phyloP scores from a whole-genome alignment of 2,329 filamentous ascomycete species.

The Aspergillus pseudotamarii region DNA sequence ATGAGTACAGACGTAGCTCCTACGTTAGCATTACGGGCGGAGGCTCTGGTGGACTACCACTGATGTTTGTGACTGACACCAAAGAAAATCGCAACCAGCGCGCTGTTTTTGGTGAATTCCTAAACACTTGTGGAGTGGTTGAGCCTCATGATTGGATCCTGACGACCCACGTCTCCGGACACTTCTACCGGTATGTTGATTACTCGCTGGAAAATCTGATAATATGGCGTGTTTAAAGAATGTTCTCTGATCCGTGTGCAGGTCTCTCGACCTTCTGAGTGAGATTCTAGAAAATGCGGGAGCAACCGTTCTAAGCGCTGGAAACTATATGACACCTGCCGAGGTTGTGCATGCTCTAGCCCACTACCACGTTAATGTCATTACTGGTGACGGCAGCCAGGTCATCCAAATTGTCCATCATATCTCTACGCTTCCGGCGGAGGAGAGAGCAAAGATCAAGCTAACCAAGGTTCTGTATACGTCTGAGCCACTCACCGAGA shows the following conservation, averaged over 20 bases:
- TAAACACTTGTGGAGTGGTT: conserved; percentile 34
- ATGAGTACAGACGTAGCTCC: conserved; percentile 41
- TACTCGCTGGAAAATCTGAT: not conserved
- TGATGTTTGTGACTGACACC: conserved; percentile 47
- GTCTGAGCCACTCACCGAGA: conserved; percentile 42
- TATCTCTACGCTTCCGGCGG: conserved; percentile 34
- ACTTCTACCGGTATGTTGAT: conserved; percentile 42
- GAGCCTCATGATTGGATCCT: conserved; percentile 44
- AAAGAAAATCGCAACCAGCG: conserved; percentile 48
- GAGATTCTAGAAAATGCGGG: conserved; percentile 49
- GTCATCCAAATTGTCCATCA: conserved; percentile 41
- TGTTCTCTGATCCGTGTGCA: not conserved
- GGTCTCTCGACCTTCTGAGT: conserved; percentile 45
- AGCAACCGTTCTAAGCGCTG: conserved; percentile 43
- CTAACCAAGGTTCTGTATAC: conserved; percentile 51
- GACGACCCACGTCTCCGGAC: conserved; percentile 39
- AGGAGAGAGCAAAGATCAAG: conserved; percentile 23
- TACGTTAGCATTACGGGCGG: conserved; percentile 50
- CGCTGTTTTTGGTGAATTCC: conserved; percentile 35
- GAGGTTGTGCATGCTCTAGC: conserved; percentile 31
- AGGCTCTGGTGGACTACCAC: conserved; percentile 31
- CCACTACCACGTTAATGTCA: conserved; percentile 41
- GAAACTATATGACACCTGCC: conserved; percentile 28
- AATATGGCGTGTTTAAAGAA: not conserved
- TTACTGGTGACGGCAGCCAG: conserved; percentile 45